Conservation (phyloP, 2,329 filamentous ascomycete species). For the Sporothrix schenckii region DNA sequence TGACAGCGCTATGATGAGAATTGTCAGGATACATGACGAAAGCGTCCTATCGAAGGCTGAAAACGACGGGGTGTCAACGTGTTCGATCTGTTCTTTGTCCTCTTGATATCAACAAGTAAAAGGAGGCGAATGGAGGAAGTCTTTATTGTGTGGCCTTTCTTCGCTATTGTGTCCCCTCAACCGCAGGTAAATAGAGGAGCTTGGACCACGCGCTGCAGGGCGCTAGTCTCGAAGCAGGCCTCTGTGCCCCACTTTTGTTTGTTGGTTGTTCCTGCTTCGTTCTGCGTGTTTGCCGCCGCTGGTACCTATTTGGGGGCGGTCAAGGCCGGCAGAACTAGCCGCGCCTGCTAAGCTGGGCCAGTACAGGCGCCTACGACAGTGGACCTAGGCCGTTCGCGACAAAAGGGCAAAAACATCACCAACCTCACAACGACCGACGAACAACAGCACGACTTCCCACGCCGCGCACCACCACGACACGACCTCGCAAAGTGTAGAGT, state of each 20-base stretch:
- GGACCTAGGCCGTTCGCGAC: not conserved
- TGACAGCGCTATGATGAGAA: not conserved
- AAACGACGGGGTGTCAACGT: not conserved
- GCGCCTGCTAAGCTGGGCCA: slow-evolving; percentile 19
- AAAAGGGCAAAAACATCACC: slow-evolving; percentile 13
- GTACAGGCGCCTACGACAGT: not conserved
- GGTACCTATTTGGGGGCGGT: slow-evolving; percentile 29
- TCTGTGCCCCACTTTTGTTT: not conserved
- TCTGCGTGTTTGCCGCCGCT: slow-evolving; percentile 2
- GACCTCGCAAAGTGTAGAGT: not conserved
- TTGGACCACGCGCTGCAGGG: not conserved
- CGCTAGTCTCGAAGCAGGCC: slow-evolving; percentile 22
- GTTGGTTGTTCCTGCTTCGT: not conserved
- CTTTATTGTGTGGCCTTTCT: not conserved
- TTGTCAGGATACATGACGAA: too few relatives aligned
- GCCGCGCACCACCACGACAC: not conserved
- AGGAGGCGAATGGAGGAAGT: not conserved
- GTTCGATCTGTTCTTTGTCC: not conserved
- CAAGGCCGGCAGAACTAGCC: slow-evolving; percentile 30
- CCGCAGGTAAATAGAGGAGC: slow-evolving; percentile 8
- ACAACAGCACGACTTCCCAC: not conserved
- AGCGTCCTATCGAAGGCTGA: not conserved
- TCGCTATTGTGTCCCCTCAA: slow-evolving; percentile 7
- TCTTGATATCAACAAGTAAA: not conserved
- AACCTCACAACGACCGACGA: not conserved